Evolutionary conservation across 2,329 filamentous ascomycete genomes (phyloP).

Genomic region (Myriosclerotinia scirpicola): DNA sequence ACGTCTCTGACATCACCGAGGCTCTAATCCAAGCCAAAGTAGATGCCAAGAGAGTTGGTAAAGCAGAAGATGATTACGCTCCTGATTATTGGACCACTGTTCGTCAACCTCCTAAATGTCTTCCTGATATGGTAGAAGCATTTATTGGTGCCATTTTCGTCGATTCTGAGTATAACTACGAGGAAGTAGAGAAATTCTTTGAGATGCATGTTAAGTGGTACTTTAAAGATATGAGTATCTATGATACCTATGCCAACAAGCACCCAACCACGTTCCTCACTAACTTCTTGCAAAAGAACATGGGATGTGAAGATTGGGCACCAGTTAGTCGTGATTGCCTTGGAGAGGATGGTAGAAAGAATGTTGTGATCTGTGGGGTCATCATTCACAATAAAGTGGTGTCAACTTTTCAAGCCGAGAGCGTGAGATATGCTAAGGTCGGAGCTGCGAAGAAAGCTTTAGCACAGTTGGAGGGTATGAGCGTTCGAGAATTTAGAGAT

Average conservation of each 20-base stretch:
- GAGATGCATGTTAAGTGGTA: conserved; percentile 69
- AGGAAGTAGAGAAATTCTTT: conserved; percentile 75
- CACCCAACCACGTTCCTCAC: conserved; percentile 78
- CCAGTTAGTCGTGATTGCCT: conserved; percentile 49
- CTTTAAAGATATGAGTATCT: conserved; percentile 83
- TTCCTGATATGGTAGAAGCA: conserved; percentile 86
- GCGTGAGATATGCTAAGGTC: conserved; percentile 71
- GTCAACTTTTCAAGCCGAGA: conserved; percentile 60
- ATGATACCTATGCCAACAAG: conserved; percentile 82
- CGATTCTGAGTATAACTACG: conserved; percentile 78
- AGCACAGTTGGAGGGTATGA: conserved; percentile 47
- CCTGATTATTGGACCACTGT: conserved; percentile 69
- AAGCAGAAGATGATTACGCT: conserved; percentile 45
- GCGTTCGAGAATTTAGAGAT: conserved; percentile 57
- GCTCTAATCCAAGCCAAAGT: conserved; percentile 46
- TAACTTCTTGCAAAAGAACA: conserved; percentile 60
- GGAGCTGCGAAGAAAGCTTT: conserved; percentile 62
- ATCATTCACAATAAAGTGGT: conserved; percentile 72
- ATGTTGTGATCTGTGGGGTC: conserved; percentile 66
- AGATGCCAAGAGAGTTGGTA: conserved; percentile 42
- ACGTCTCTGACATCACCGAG: conserved; percentile 58
- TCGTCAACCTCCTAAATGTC: conserved; percentile 66
- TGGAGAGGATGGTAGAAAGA: conserved; percentile 42
- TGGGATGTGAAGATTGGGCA: conserved; percentile 62
- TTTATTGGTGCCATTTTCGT: conserved; percentile 90